Evolutionary conservation across 2,329 filamentous ascomycete genomes (phyloP).

Genomic region (Curvularia verruculosa): DNA sequence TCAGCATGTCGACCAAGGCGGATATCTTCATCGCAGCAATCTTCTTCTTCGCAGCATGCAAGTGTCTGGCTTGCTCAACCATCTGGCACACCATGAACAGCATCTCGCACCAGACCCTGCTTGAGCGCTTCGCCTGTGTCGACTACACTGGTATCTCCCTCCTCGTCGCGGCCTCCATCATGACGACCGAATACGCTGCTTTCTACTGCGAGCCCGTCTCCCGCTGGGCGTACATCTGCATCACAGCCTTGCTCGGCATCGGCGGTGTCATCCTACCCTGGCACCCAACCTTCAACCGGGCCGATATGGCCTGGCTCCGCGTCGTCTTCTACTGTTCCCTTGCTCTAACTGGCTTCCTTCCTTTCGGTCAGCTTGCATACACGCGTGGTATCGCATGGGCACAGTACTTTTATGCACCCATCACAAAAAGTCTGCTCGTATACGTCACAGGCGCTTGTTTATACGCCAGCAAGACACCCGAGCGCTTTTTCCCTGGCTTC

Average conservation of each 20-base stretch:
- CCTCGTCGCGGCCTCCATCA: constrained; percentile 92
- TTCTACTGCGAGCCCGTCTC: constrained; percentile 96
- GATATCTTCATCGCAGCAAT: constrained; percentile 90
- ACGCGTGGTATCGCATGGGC: constrained; percentile 81
- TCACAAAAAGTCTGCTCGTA: constrained; percentile 83
- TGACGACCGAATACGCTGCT: constrained; percentile 97
- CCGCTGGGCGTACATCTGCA: constrained; percentile 82
- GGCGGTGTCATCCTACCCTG: constrained; percentile 91
- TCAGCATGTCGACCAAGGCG: constrained; percentile 81
- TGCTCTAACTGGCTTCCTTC: constrained; percentile 85
- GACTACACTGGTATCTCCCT: constrained; percentile 98
- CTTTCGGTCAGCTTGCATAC: constrained; percentile 80
- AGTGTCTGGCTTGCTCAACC: constrained; percentile 92
- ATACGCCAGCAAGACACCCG: constrained; percentile 90
- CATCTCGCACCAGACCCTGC: constrained; percentile 84
- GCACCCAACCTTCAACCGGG: constrained; percentile 92
- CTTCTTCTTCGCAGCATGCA: constrained; percentile 95
- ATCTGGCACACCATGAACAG: constrained; percentile 99
- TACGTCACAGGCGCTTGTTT: constrained; percentile 85
- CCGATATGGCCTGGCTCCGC: constrained; percentile 90
- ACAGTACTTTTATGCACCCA: constrained; percentile 86
- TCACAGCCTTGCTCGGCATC: constrained; percentile 80
- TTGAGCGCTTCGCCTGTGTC: constrained; percentile 96
- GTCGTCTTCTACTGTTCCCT: constrained; percentile 91
- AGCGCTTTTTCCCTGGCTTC: constrained; percentile 88